Conservation (phyloP, 2,329 filamentous ascomycete genomes). For the Colletotrichum lindemuthianum region DNA sequence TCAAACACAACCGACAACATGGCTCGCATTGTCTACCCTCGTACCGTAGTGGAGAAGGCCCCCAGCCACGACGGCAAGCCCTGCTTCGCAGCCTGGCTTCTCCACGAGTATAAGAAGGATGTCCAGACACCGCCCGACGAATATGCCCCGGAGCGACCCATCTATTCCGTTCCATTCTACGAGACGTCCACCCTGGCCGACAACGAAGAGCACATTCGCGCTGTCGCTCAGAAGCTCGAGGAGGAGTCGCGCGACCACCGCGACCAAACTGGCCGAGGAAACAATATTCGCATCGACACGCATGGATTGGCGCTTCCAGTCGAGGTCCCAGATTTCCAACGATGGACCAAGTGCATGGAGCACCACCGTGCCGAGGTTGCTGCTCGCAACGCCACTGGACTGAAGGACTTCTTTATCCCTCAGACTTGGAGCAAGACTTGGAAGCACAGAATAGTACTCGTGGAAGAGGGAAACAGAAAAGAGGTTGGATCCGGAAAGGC, state of each 20-base stretch:
- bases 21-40: background rate
- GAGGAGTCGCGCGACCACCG: background rate
- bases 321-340: background rate
- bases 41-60: constrained; percentile 10
- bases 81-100: constrained; percentile 9
- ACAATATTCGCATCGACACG: background rate
- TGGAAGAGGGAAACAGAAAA: background rate
- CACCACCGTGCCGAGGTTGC: constrained; percentile 14
- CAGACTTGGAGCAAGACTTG: background rate
- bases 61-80: constrained; percentile 13
- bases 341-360: background rate
- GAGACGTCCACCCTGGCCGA: background rate
- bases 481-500: background rate
- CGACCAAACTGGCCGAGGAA: background rate
- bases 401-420: constrained; percentile 8
- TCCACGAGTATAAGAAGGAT: background rate
- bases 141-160: background rate
- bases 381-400: background rate
- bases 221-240: background rate
- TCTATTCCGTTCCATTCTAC: constrained; percentile 11
- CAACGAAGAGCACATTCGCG: background rate
- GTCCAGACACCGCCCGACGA: background rate
- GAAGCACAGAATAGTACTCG: background rate
- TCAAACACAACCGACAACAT: background rate
- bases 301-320: constrained; percentile 2